phyloP scores from a whole-genome alignment of 2,329 filamentous ascomycete genomes.

The Venturiaceae sp. region DNA sequence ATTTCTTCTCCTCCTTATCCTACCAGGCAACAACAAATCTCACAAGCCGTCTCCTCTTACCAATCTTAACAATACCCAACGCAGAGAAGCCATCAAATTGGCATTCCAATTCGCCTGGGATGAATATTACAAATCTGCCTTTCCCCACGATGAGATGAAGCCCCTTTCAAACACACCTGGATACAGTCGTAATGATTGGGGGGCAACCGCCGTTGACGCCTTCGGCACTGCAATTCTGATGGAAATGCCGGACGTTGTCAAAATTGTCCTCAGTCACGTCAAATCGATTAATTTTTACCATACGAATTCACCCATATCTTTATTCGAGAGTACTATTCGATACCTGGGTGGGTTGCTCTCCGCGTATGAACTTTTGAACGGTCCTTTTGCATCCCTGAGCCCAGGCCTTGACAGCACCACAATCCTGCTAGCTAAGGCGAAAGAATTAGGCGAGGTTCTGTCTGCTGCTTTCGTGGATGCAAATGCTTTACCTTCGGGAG shows the following conservation, averaged over 20 bases:
- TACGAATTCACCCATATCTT: slow-evolving; percentile 47
- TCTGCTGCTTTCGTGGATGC: not conserved
- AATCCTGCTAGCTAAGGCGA: not conserved
- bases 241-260: slow-evolving; percentile 56
- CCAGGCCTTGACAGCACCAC: not conserved
- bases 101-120: slow-evolving; percentile 23
- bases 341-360: slow-evolving; percentile 76
- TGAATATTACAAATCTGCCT: slow-evolving; percentile 21
- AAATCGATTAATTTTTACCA: slow-evolving; percentile 55
- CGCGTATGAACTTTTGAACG: slow-evolving; percentile 63
- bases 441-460: not conserved
- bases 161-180: slow-evolving; percentile 47
- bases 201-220: slow-evolving; percentile 71
- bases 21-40: not conserved
- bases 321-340: slow-evolving; percentile 87
- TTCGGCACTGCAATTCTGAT: slow-evolving; percentile 73
- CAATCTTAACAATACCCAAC: not conserved
- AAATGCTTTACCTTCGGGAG: not conserved
- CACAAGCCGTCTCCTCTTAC: not conserved
- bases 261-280: slow-evolving; percentile 62
- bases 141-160: slow-evolving; percentile 44
- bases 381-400: slow-evolving; percentile 41
- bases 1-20: not conserved
- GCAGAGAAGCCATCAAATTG: slow-evolving; percentile 14
- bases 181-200: slow-evolving; percentile 70